Base-by-base conservation (phyloP, 345 rosid species). In the Boechera stricta region DNA sequence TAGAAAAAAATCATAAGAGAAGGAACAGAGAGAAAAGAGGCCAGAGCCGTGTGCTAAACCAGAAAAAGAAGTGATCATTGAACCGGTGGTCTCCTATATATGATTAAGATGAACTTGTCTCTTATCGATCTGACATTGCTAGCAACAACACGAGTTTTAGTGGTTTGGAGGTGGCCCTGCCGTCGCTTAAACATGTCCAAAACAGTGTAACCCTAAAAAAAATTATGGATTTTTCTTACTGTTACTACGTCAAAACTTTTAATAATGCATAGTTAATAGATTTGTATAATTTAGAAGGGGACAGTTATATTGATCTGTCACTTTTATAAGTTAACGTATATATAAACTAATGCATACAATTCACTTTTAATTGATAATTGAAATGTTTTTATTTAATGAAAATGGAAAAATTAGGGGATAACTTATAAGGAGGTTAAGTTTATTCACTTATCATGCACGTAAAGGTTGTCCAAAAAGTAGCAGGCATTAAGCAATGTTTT, bases 371-470 rank as follows among this genome's bases (percentile, higher is more conserved):
- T 44, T 13, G 49, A 44, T 44, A 44, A 39, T 13, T 39, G 44
- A 10, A 39, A 10, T 3, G 3, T 10, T 39, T 7, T 1, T 39
- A 12, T 44, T 21, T 42, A 64, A 24, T 10, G 1, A 63, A 71
- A 52, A 45, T 18, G 15, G 36, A 24, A 49, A 67, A 67, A n/a
- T 29, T 60, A 61, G n/a, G 21, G 44, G 71, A 55, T 73, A 71
- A 77, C 67, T 53, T 64, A 47, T 68, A 58, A 44, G 45, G 39
- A 39, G 69, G 81, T 72, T 72, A 78, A 55, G 73, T 55, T 64
- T n/a, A 77, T 81, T 88, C 86, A 81, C 90, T 88, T 88, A 72
- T 77, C 84, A 85, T 80, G 79, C 85, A 87, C 82, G 87, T 83
- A 84, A 86, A 81, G 85, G 64, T 69, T 86, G 88, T 85, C 86